A percentile compares a stretch with the other conserved stretches of the same genome.
These are phyloP conservation scores for Ceratocystis colombiana DNA, from an alignment of 2,329 filamentous ascomycete genomes.

Conservation along the genomic window DNA sequence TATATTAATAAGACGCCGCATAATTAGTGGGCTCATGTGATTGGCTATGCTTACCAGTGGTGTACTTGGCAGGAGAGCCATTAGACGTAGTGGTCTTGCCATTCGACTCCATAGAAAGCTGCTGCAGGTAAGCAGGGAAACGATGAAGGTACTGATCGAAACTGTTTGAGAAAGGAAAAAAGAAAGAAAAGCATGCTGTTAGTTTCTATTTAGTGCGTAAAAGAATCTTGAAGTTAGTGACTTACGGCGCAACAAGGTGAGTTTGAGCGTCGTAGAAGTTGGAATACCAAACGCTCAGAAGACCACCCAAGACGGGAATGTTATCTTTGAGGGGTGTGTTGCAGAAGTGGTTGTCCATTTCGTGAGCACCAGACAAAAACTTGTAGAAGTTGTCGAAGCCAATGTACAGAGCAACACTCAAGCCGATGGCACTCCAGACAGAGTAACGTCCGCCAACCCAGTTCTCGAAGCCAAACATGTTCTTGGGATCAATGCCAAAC, in stretches of 20 bases:
- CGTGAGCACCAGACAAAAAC: conserved; percentile 87
- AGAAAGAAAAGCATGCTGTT: conserved; percentile 13
- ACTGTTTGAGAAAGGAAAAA: conserved; percentile 35
- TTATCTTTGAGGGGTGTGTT: conserved; percentile 85
- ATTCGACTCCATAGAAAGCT: conserved; percentile 99
- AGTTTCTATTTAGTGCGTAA: conserved; percentile 1
- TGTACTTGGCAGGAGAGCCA: conserved; percentile 87
- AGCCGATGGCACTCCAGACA: conserved; percentile 95
- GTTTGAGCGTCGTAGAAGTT: conserved; percentile 98
- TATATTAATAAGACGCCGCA: conserved; percentile 26
- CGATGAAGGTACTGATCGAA: conserved; percentile 99
- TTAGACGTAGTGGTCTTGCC: conserved; percentile 94
- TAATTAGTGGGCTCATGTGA: not conserved
- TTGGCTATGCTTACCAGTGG: conserved; percentile 50
- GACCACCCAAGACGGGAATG: conserved; percentile 83
- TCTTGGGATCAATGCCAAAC: conserved; percentile 96
- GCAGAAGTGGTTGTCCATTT: conserved; percentile 98
- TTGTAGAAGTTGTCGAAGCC: conserved; percentile 96
- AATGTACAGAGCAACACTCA: conserved; percentile 89
- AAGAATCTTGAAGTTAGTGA: conserved; percentile 28
- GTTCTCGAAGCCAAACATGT: conserved; percentile 99
- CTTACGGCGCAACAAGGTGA: conserved; percentile 87
- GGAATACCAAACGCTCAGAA: conserved; percentile 96
- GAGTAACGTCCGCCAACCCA: conserved; percentile 98
- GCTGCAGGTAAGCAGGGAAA: conserved; percentile 97